Conservation (phyloP, 169 alveolate genomes). For the Theileria luwenshuni region DNA sequence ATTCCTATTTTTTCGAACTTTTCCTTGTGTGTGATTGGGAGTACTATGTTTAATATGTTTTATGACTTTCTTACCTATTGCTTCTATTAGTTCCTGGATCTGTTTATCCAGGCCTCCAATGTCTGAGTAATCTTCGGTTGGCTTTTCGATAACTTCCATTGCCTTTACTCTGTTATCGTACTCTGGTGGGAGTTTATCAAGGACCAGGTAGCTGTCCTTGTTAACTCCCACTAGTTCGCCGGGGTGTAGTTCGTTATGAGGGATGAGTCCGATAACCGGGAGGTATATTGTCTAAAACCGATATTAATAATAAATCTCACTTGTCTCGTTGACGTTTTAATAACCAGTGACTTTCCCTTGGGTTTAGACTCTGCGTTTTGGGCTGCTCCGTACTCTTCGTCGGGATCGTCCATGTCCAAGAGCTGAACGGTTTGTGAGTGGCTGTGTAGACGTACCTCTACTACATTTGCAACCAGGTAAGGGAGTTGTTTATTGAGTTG, state of each 20-base stretch:
- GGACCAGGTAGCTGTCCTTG: conserved; percentile 96
- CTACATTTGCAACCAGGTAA: conserved; percentile 96
- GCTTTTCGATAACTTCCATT: conserved; percentile 99
- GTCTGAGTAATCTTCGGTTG: conserved; percentile 98
- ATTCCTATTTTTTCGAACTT: conserved; percentile 98
- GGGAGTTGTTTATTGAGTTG: conserved; percentile 97
- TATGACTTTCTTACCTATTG: conserved; percentile 75
- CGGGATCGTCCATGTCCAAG: conserved; percentile 71
- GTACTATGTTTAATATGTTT: conserved; percentile 75
- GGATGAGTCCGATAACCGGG: conserved; percentile 98
- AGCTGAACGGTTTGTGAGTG: conserved; percentile 42
- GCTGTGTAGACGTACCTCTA: conserved; percentile 83
- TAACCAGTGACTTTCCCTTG: conserved; percentile 85
- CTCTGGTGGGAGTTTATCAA: conserved; percentile 99
- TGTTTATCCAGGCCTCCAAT: conserved; percentile 98
- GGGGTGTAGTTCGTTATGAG: conserved; percentile 88
- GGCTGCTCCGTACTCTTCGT: conserved; percentile 70
- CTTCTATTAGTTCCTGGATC: conserved; percentile 98
- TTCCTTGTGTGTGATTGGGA: conserved; percentile 98
- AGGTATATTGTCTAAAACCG: conserved; percentile 92
- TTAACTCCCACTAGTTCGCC: conserved; percentile 98
- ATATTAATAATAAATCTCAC: conserved; percentile 9
- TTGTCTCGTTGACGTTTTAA: conserved; percentile 91
- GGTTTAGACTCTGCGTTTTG: conserved; percentile 56
- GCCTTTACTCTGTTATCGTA: conserved; percentile 99